Base-by-base conservation (phyloP, 768 basidiomycete species). In the Phylloporus arenicola region DNA sequence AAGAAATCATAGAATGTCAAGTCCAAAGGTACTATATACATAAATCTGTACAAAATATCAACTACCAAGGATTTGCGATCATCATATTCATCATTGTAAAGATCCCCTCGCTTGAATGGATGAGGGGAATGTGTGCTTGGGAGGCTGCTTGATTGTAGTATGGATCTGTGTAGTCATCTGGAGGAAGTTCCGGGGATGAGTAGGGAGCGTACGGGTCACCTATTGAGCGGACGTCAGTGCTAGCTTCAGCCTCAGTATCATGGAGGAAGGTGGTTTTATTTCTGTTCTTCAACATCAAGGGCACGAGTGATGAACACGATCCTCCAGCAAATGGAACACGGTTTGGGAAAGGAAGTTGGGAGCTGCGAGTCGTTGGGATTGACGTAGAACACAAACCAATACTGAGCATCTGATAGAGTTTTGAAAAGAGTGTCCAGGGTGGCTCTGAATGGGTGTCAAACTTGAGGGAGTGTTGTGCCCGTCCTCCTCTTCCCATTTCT, bases 361-460 rank as follows among this genome's bases (percentile, higher is more conserved):
- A n/a, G n/a, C n/a, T n/a, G n/a, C n/a, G n/a, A n/a, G n/a, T n/a
- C n/a, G n/a, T n/a, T n/a, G n/a, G n/a, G n/a, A n/a, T n/a, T n/a
- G n/a, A n/a, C n/a, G n/a, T n/a, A n/a, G n/a, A 81, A 91, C 16
- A 96, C 78, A 58, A 84, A 87, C 93, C 93, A 97, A 2, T 82
- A 72, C 70, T 93, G 88, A 14, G 91, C 88, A 59, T 96, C 94
- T 47, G 87, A 84, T 22, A 97, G 73, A 1, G 92, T 92, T 56
- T 87, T 81, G 57, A 97, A 88, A 14, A 96, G 76, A 0, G 84
- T 87, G 61, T 93, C 86, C 45, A 96, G 70, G 6, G 93, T 89
- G 0, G 83, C 70, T 58, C 83, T 81, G 76, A 96, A 92, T 68
- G 0, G 88, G 84, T 12, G 65, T 62, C 12, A 63, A 67, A 10